Conservation (phyloP, 164 flowering plant species). For the Vitis labrusca region DNA sequence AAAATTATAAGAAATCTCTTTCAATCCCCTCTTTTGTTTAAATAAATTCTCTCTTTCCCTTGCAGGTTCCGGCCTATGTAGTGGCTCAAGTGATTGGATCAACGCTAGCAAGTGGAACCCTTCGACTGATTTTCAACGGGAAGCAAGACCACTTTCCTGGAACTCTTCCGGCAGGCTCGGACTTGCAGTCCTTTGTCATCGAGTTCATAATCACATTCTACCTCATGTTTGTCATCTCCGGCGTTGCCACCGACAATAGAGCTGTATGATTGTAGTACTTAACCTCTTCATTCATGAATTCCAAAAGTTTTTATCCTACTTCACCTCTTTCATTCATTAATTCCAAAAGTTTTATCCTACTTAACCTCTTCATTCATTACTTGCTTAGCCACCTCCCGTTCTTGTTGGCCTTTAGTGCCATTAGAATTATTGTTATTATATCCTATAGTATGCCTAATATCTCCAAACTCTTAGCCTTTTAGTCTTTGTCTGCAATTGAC, state of each 20-base stretch:
- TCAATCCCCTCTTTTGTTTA: not conserved
- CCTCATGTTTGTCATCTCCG: constrained; percentile 66
- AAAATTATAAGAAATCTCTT: not conserved
- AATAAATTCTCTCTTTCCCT: not conserved
- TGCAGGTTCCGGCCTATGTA: constrained; percentile 43
- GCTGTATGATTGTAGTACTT: constrained; percentile 27
- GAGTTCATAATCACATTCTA: constrained; percentile 61
- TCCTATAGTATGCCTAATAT: too few species aligned
- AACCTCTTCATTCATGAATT: not conserved
- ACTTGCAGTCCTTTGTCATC: constrained; percentile 41
- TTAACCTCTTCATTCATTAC: too few species aligned
- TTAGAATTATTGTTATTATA: too few species aligned
- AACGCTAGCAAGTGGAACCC: constrained; percentile 45
- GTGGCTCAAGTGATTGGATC: constrained; percentile 48
- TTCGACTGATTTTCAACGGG: constrained; percentile 34
- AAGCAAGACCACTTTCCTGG: constrained; percentile 38
- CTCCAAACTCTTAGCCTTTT: too few species aligned
- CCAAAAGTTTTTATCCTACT: too few species aligned
- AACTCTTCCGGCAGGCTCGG: constrained; percentile 44
- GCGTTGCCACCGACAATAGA: constrained; percentile 61
- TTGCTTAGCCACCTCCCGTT: too few species aligned
- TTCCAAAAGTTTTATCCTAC: too few species aligned
- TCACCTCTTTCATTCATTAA: too few species aligned
- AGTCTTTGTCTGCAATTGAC: too few species aligned
- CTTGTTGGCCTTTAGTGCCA: too few species aligned